Evolutionary conservation across 1,284 basidiomycete species (phyloP), one percentile per base, ranked within the genome.

Genomic region (Cutaneotrichosporon arboriforme): DNA sequence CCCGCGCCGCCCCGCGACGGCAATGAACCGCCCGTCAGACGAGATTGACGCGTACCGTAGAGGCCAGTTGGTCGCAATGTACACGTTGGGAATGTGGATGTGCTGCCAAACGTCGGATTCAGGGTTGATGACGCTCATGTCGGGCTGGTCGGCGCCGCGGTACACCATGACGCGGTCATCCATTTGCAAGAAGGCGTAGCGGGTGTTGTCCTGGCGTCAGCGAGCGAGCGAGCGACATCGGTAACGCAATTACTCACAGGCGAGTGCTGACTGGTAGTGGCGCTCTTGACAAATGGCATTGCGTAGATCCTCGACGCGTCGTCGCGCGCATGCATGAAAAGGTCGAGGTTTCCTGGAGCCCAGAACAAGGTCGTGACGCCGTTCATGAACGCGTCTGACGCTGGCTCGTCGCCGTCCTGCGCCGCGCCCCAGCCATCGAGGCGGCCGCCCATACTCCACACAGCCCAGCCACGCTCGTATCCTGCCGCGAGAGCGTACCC

Each of bases 81-180:
- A 99, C 18, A 79, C 77, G 64, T 87, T 83, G 0, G 96, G 96
- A n/a, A 98, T 68, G 71, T 75, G 58, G 72, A 97, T 87, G 75
- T 90, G 87, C 64, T 97, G 90, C 91, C 93, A 97, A 8, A 97
- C 91, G 65, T 97, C 94, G 3, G 90, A 90, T 67, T 97, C 93
- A n/a, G 94, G 94, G 67, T 97, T 97, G 70, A 98, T 97, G 45
- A 98, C 86, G 67, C 90, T 93, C 84, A 96, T 88, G 68, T 98
- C 94, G 8, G 91, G 92, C 73, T 97, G 92, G 73, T 98, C 94
- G 18, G 90, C 88, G 3, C 96, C 94, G 54, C 96, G 83, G 70
- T 97, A 98, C n/a, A 98, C 85, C 4, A 97, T 80, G 1, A 91
- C 86, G 37, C 90, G 83, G 67, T 97, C 92, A 66, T 97, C 92